phyloP scores from a whole-genome alignment of 2,329 filamentous ascomycete species.

The Akanthomyces uredinophilus region DNA sequence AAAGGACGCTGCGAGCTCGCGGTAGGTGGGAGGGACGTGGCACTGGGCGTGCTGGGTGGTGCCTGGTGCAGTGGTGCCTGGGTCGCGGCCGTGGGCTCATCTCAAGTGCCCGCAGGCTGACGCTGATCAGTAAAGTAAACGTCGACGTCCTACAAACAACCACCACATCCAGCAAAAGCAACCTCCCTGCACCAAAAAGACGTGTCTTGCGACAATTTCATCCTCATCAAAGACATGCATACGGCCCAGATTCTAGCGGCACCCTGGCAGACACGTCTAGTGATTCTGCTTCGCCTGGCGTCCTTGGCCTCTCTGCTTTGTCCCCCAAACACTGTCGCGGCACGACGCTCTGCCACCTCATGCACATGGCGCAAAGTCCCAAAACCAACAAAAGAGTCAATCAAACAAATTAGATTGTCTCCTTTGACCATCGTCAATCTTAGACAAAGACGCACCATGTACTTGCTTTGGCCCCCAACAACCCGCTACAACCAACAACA shows the following conservation, averaged over 20 bases:
- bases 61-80: no score
- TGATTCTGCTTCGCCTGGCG: not conserved
- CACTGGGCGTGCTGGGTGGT: no score
- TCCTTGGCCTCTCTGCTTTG: not conserved
- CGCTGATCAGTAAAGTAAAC: not conserved
- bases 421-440: not conserved
- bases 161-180: not conserved
- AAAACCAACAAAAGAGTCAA: not conserved
- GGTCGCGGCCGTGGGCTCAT: no score
- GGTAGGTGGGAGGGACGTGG: no score
- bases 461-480: not conserved
- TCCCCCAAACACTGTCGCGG: not conserved
- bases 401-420: not conserved
- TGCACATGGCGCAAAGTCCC: not conserved
- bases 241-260: not conserved
- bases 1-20: no score
- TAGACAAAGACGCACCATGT: not conserved
- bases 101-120: not conserved
- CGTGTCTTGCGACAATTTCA: slow-evolving; percentile 7
- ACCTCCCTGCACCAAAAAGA: not conserved
- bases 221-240: slow-evolving; percentile 8
- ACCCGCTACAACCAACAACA: not conserved
- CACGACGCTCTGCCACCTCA: not conserved
- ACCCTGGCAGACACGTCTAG: not conserved
- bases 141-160: not conserved